phyloP scores from a whole-genome alignment of 1,284 basidiomycete species.

The Coniferiporia sulphurascens region DNA sequence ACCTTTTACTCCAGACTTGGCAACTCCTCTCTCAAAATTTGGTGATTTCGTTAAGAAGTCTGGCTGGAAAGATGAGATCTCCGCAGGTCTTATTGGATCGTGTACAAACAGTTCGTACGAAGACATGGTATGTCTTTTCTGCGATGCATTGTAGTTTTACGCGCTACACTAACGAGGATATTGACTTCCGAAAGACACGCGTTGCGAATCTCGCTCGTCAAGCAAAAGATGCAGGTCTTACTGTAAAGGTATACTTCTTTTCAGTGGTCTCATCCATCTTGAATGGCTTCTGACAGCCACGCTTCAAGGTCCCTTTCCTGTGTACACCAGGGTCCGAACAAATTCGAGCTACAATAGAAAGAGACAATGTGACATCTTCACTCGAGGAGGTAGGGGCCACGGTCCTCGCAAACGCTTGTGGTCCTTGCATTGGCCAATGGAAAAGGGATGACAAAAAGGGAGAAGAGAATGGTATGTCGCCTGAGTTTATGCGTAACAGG shows the following conservation, averaged over 20 bases:
- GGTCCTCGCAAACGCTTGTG: constrained; percentile 97
- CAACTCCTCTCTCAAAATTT: constrained; percentile 94
- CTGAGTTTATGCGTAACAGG: background rate
- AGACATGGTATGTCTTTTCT: constrained; percentile 66
- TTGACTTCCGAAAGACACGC: constrained; percentile 48
- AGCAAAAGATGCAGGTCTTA: constrained; percentile 80
- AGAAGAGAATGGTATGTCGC: constrained; percentile 80
- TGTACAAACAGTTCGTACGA: constrained; percentile 98
- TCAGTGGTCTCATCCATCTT: constrained; percentile 1
- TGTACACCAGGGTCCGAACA: constrained; percentile 98
- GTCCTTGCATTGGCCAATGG: constrained; percentile 99
- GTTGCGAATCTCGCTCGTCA: constrained; percentile 91
- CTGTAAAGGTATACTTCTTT: constrained; percentile 50
- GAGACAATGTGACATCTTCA: constrained; percentile 80
- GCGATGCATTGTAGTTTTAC: background rate
- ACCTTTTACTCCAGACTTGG: constrained; percentile 96
- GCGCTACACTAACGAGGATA: background rate
- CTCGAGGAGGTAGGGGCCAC: constrained; percentile 85
- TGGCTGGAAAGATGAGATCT: constrained; percentile 90
- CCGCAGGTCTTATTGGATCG: constrained; percentile 91
- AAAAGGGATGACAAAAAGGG: constrained; percentile 87
- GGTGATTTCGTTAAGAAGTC: constrained; percentile 75
- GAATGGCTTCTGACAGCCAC: background rate
- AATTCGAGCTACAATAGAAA: constrained; percentile 96
- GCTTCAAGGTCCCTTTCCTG: constrained; percentile 78